Base-by-base conservation (phyloP, 768 basidiomycete genomes). In the Suillus sp. region DNA sequence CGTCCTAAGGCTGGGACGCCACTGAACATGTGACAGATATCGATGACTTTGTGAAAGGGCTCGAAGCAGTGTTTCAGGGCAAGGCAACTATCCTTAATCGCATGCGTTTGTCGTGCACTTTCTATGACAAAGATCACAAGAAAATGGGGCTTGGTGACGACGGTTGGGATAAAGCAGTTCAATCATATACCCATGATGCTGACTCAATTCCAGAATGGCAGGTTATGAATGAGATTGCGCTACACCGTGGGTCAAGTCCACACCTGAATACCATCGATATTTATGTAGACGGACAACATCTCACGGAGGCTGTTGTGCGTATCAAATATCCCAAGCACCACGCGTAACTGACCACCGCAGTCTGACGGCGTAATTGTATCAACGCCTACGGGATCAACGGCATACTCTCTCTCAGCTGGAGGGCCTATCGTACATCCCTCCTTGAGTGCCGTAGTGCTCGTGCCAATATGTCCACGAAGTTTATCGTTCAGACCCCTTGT, bases 381-480 rank as follows among this genome's bases (percentile, higher is more conserved):
- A 8, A 98, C 96, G 2, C 96, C 96, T 25, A 98, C 96, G 3
- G 96, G 96, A 7, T 97, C 95, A 25, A 97, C 96, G 3, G 96
- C 96, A 18, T 97, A 98, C 76, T 97, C 95, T 1, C 82, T 98
- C 27, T 96, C 95, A 3, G 93, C 95, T 0, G 96, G 96, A 38
- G 96, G 96, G 30, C 96, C 96, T 4, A 97, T 98, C 67, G 94
- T 97, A 0, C 96, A 97, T 66, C 96, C 96, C 2, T 93, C 92
- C 2, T 79, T 96, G 43, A 92, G 91, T 64, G 92, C 95, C 1
- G 83, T 97, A 58, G 91, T 98, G 16, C 79, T 98, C 47, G 96
- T 96, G 1, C 96, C 96, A n/a, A 96, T 98, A 67, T 95, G 94
- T 70, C 96, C 96, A 55, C 84, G 96, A 61, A 95, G 93, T 72